phyloP scores from a whole-genome alignment of 306 rosid species.

The Cucumis cinereus region DNA sequence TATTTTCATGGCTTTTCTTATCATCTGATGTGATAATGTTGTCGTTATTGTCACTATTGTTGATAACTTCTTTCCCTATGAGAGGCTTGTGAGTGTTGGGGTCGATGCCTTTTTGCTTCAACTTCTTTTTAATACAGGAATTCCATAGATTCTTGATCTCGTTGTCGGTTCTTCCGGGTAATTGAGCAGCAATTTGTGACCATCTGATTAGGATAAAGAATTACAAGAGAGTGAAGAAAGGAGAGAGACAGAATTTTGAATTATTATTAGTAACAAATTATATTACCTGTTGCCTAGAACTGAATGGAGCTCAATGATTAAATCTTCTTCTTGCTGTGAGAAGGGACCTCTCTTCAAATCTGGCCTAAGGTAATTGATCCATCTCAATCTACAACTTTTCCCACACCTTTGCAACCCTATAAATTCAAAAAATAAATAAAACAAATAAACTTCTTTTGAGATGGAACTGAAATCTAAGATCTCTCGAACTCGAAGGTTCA shows the following conservation, averaged over 20 bases:
- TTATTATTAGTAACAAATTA: too few relatives aligned
- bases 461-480: too few relatives aligned
- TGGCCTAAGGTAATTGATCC: slow-evolving; percentile 92
- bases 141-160: slow-evolving; percentile 94
- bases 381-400: slow-evolving; percentile 86
- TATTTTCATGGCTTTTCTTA: slow-evolving; percentile 33
- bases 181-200: slow-evolving; percentile 93
- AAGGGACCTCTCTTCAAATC: slow-evolving; percentile 96
- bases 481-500: too few relatives aligned
- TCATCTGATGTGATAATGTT: slow-evolving; percentile 8
- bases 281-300: slow-evolving; percentile 21
- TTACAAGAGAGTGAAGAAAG: neutral
- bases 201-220: slow-evolving; percentile 27
- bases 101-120: slow-evolving; percentile 78
- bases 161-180: slow-evolving; percentile 90
- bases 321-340: slow-evolving; percentile 73
- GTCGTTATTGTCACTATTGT: slow-evolving; percentile 5
- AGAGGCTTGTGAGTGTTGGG: slow-evolving; percentile 76
- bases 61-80: slow-evolving; percentile 3
- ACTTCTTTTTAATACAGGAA: slow-evolving; percentile 85
- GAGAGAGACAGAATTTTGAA: too few relatives aligned
- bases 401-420: slow-evolving; percentile 73
- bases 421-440: neutral
- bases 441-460: too few relatives aligned
- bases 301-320: slow-evolving; percentile 78